phyloP scores from a whole-genome alignment of 495 filamentous ascomycete genomes.

The Neohortaea acidophila region DNA sequence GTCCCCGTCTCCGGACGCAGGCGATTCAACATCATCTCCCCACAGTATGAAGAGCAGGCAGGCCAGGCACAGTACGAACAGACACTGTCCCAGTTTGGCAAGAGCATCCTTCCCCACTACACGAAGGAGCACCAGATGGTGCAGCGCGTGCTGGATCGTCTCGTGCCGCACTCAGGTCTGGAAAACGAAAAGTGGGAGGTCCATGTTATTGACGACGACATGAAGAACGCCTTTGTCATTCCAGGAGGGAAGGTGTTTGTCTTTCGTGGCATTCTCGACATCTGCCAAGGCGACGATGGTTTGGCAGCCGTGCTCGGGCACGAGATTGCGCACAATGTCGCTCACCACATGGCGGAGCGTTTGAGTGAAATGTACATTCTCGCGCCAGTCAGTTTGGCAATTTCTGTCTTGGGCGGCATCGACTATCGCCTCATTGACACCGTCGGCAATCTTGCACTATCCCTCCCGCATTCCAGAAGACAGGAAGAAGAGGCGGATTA shows the following conservation, averaged over 20 bases:
- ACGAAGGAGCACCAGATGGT: constrained; percentile 43
- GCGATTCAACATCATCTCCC: constrained; percentile 64
- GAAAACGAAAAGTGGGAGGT: constrained; percentile 61
- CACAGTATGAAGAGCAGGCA: constrained; percentile 38
- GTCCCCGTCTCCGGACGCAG: constrained; percentile 65
- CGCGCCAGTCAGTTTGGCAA: constrained; percentile 35
- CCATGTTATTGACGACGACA: constrained; percentile 58
- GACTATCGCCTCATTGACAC: constrained; percentile 31
- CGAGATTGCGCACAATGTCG: constrained; percentile 87
- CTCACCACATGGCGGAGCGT: constrained; percentile 62
- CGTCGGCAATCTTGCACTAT: constrained; percentile 47
- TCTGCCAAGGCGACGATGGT: constrained; percentile 56
- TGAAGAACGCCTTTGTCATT: constrained; percentile 75
- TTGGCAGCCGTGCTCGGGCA: constrained; percentile 78
- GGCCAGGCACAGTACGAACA: constrained; percentile 21
- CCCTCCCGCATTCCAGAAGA: constrained; percentile 52
- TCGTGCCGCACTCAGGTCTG: constrained; percentile 56
- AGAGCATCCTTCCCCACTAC: constrained; percentile 34
- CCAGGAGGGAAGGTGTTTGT: constrained; percentile 93
- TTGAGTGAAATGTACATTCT: constrained; percentile 49
- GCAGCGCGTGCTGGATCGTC: constrained; percentile 47
- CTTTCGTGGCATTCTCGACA: constrained; percentile 59
- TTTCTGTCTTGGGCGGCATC: constrained; percentile 38
- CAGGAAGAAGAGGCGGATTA: constrained; percentile 70
- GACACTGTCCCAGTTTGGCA: constrained; percentile 27